Evolutionary conservation across 2,329 filamentous ascomycete species (phyloP), one percentile per base, ranked within the genome.

Genomic region (Fusarium hostae): DNA sequence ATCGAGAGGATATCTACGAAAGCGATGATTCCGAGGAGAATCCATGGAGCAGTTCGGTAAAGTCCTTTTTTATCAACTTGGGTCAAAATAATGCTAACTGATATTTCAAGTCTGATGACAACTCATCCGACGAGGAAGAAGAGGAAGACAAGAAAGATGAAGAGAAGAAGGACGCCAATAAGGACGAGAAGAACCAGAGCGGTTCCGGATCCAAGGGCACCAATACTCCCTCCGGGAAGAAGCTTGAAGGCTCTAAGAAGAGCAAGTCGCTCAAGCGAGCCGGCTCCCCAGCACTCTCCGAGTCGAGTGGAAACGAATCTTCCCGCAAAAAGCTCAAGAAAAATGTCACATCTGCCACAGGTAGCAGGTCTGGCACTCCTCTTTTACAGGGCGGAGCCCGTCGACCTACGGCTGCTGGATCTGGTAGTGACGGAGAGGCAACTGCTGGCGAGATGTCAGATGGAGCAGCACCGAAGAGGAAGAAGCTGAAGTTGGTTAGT

Each of bases 271-370:
- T 95, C 57, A 98, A 98, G 83, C 91, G 95, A 34, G 88, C 93
- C 35, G 94, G 94, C 22, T 97, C 94, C 20, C 94, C 95, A 6
- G 92, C 95, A 71, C 86, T 93, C 35, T 98, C 94, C 4, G 95
- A 98, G 79, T 94, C 94, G 13, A 97, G 94, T 79, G 95, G 94
- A 58, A 97, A 95, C 75, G 95, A 98, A 79, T 95, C 93, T 1
- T 89, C 91, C 28, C 91, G 96, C 82, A 94, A 93, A 84, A 89
- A 88, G 79, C 89, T 92, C 78, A 93, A 91, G 83, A 92, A 92
- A 79, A 87, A 89, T 68, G 81, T 82, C 3, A 80, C 79, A 5
- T 78, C 83, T 20, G 86, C 86, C 18, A 79, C 84, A 4, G 84
- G 83, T 58, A 90, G 88, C 65, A 87, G 88, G 24, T 84, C 86